phyloP scores from a whole-genome alignment of 371 early-diverging fungal species.

The Saksenaea oblongispora region DNA sequence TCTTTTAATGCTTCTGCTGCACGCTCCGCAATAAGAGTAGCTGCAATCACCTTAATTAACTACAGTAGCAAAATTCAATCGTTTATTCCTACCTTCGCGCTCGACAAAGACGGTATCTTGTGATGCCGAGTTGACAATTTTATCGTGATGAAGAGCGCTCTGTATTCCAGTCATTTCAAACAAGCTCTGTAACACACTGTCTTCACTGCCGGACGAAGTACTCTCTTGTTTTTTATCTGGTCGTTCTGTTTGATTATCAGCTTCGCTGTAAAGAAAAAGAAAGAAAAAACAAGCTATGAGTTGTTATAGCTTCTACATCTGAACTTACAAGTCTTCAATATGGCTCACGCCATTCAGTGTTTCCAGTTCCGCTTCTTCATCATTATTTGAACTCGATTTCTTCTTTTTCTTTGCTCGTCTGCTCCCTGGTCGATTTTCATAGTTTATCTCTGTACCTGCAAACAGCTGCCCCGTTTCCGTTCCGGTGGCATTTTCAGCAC shows the following conservation, averaged over 20 bases:
- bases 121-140: constrained; percentile 70
- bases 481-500: constrained; percentile 54
- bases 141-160: constrained; percentile 86
- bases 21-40: constrained; percentile 53
- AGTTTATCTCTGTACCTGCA: constrained; percentile 58
- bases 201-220: constrained; percentile 26
- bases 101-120: constrained; percentile 72
- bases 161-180: constrained; percentile 85
- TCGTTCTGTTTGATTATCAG: constrained; percentile 22
- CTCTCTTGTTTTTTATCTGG: constrained; percentile 24
- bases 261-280: constrained; percentile 4
- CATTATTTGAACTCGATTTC: constrained; percentile 25
- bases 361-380: constrained; percentile 38
- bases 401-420: constrained; percentile 24
- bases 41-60: constrained; percentile 21
- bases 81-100: constrained; percentile 62
- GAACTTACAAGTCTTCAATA: constrained; percentile 59
- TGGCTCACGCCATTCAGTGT: constrained; percentile 53
- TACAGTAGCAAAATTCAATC: background rate
- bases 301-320: background rate
- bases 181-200: constrained; percentile 68
- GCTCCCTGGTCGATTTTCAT: constrained; percentile 15
- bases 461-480: constrained; percentile 77
- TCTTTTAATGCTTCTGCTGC: constrained; percentile 56
- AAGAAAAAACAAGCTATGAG: background rate